phyloP scores from a whole-genome alignment of 768 basidiomycete species.

The Hypholoma sublateritium region DNA sequence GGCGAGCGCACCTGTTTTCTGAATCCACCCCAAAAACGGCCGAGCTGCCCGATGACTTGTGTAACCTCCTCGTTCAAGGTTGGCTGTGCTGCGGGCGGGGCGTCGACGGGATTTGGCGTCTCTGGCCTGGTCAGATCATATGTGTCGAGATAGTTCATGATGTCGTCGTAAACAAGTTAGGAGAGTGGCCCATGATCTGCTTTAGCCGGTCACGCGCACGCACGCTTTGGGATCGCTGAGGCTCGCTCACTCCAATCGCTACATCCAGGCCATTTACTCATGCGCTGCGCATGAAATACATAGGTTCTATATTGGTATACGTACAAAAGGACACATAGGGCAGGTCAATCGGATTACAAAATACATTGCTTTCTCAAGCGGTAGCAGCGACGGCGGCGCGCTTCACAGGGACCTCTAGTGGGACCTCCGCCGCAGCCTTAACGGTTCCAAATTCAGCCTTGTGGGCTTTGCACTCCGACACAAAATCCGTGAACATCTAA shows the following conservation, averaged over 20 bases:
- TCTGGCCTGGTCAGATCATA: slow-evolving; percentile 55
- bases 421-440: slow-evolving; percentile 21
- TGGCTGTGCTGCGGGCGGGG: slow-evolving; percentile 40
- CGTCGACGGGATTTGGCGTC: slow-evolving; percentile 39
- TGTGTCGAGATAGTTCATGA: slow-evolving; percentile 77
- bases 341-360: slow-evolving; percentile 2
- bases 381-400: slow-evolving; percentile 28
- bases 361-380: slow-evolving; percentile 15
- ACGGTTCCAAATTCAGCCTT: slow-evolving; percentile 33
- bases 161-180: slow-evolving; percentile 9
- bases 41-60: slow-evolving; percentile 86
- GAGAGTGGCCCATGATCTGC: not conserved
- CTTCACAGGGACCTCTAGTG: slow-evolving; percentile 23
- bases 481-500: slow-evolving; percentile 94
- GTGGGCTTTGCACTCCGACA: slow-evolving; percentile 72
- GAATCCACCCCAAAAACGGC: slow-evolving; percentile 89
- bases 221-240: not conserved
- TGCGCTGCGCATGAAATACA: not conserved
- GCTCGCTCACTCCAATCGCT: not conserved
- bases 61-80: slow-evolving; percentile 84
- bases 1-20: slow-evolving; percentile 72
- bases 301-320: slow-evolving; percentile 3
- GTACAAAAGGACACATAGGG: not conserved
- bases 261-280: not conserved
- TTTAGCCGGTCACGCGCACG: not conserved